Evolutionary conservation across 371 early-diverging fungal genomes (phyloP).

Genomic region (Mortierella sp.): DNA sequence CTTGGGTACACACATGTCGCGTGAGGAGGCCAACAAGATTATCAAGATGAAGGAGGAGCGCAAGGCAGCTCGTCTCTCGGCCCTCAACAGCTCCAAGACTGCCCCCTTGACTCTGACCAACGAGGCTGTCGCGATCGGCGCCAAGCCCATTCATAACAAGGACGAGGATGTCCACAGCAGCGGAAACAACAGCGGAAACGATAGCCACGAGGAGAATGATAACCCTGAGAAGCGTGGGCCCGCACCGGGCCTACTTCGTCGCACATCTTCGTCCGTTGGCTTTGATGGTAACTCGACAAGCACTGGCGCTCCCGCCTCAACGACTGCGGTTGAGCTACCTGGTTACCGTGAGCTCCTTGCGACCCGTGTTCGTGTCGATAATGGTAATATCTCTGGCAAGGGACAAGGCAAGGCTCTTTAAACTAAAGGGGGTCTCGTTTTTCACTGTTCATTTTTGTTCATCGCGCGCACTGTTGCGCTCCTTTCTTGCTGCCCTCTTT

Average conservation of each 20-base stretch:
- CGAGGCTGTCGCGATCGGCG: slow-evolving; percentile 20
- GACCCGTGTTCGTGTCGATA: slow-evolving; percentile 51
- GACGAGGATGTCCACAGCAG: slow-evolving; percentile 50
- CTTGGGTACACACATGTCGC: slow-evolving; percentile 68
- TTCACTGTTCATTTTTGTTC: not conserved
- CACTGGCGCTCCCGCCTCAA: not conserved
- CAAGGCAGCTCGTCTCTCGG: slow-evolving; percentile 53
- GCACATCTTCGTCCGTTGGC: slow-evolving; percentile 16
- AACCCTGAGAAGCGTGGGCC: slow-evolving; percentile 17
- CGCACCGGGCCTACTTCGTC: slow-evolving; percentile 11
- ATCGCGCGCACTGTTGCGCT: not conserved
- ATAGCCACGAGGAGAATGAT: slow-evolving; percentile 47
- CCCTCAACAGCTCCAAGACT: slow-evolving; percentile 8
- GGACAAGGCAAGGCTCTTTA: slow-evolving; percentile 59
- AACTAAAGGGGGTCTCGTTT: not conserved
- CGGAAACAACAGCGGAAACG: slow-evolving; percentile 58
- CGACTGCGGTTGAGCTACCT: slow-evolving; percentile 33
- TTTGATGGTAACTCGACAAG: slow-evolving; percentile 14
- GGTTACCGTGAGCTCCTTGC: slow-evolving; percentile 44
- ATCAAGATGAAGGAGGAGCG: slow-evolving; percentile 58
- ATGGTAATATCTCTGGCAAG: slow-evolving; percentile 54
- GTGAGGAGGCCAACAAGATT: slow-evolving; percentile 56
- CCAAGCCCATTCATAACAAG: slow-evolving; percentile 30
- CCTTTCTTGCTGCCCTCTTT: not conserved
- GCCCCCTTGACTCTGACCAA: not conserved